Evolutionary conservation across 805 yeast genomes (phyloP).

Genomic region (Metschnikowia anglica): DNA sequence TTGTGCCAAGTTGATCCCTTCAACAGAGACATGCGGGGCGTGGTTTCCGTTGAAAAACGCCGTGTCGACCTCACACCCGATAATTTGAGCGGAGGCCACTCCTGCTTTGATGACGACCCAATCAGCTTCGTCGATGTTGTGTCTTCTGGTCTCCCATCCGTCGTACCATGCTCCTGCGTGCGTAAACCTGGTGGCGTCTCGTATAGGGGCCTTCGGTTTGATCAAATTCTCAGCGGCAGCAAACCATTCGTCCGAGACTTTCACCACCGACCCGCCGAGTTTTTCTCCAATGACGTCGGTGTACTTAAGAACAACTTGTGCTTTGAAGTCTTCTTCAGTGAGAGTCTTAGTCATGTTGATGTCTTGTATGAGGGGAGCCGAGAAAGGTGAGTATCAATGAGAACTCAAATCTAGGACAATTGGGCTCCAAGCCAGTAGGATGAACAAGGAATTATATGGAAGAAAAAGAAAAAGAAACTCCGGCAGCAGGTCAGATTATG

Average conservation of each 20-base stretch:
- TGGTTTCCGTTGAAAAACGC: constrained; percentile 94
- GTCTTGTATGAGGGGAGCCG: no score
- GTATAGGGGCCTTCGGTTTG: constrained; percentile 74
- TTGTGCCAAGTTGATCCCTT: constrained; percentile 43
- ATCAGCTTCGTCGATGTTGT: constrained; percentile 79
- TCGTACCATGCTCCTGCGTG: constrained; percentile 96
- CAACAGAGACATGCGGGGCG: constrained; percentile 87
- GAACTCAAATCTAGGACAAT: no score
- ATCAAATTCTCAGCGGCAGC: constrained; percentile 88
- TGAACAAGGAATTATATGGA: not conserved
- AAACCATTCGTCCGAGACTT: constrained; percentile 88
- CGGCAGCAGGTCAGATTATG: not conserved
- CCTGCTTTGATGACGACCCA: constrained; percentile 86
- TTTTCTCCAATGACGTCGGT: constrained; percentile 83
- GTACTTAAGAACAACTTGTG: constrained; percentile 48
- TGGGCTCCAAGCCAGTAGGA: no score
- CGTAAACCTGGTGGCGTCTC: constrained; percentile 77
- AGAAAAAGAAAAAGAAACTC: not conserved
- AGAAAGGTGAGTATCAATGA: not conserved
- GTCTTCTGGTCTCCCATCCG: constrained; percentile 98
- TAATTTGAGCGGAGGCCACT: constrained; percentile 72
- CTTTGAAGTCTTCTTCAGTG: constrained; percentile 41
- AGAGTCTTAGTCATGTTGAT: constrained; percentile 19
- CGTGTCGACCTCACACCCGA: constrained; percentile 89
- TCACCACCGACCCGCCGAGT: constrained; percentile 72